A percentile compares a stretch with the other conserved stretches of the same genome.
phyloP scores from a whole-genome alignment of 345 rosid genomes.

The Lagerstroemia speciosa region DNA sequence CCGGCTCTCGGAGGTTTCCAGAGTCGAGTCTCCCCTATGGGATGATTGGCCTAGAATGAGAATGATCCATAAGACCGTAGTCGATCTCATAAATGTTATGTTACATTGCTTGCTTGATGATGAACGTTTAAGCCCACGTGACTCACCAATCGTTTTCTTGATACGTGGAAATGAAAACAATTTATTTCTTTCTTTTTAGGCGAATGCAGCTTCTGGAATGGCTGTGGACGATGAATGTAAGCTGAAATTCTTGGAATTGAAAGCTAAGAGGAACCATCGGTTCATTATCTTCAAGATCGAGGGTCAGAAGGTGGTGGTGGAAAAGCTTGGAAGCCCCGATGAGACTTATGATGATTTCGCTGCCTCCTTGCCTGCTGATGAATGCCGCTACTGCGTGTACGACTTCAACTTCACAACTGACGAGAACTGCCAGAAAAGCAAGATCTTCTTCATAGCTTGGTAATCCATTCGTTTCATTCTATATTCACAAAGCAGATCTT shows the following conservation, averaged over 20 bases:
- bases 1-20: too few species aligned
- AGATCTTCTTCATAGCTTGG: conserved; percentile 97
- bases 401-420: conserved; percentile 76
- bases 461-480: conserved; percentile 12
- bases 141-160: too few species aligned
- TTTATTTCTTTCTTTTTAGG: conserved; percentile 21
- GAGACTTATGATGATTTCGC: conserved; percentile 73
- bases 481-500: background rate
- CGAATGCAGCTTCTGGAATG: conserved; percentile 95
- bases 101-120: too few species aligned
- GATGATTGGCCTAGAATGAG: too few species aligned
- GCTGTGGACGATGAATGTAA: conserved; percentile 85
- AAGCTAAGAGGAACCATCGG: conserved; percentile 72
- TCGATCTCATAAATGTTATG: too few species aligned
- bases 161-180: background rate
- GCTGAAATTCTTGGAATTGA: conserved; percentile 77
- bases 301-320: conserved; percentile 72
- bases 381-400: conserved; percentile 88
- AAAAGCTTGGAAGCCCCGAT: conserved; percentile 60
- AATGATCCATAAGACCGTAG: too few species aligned
- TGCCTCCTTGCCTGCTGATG: conserved; percentile 63
- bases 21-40: too few species aligned
- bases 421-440: conserved; percentile 97
- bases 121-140: too few species aligned
- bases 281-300: conserved; percentile 84